A percentile compares a stretch with the other conserved stretches of the same genome.
These are phyloP conservation scores for Aspergillus sp. DNA, from an alignment of 2,329 filamentous ascomycete genomes.

Conservation along the genomic window DNA sequence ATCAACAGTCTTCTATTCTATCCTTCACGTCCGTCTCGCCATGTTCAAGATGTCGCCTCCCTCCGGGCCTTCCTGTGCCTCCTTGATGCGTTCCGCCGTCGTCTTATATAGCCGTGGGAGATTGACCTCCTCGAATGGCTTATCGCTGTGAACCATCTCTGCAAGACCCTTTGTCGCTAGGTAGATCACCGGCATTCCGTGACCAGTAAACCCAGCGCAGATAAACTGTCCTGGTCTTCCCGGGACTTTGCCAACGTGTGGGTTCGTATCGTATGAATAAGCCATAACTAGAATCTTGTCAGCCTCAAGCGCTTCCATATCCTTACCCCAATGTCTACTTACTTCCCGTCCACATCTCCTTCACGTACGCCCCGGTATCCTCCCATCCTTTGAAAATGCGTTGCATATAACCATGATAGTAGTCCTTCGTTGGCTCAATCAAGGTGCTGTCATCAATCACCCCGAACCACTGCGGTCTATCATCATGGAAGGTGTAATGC, in stretches of 20 bases:
- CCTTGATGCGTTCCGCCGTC: conserved; percentile 17
- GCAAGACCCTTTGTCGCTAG: conserved; percentile 60
- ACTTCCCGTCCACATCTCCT: conserved; percentile 39
- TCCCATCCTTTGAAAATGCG: conserved; percentile 38
- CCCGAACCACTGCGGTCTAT: conserved; percentile 45
- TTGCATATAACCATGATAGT: conserved; percentile 41
- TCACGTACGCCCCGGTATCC: conserved; percentile 30
- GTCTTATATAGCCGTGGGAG: conserved; percentile 37
- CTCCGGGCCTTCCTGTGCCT: conserved; percentile 15
- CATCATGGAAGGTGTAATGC: conserved; percentile 43
- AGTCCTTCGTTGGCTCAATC: conserved; percentile 46
- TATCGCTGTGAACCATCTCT: conserved; percentile 49
- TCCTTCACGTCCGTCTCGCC: background rate
- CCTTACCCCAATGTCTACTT: conserved; percentile 4
- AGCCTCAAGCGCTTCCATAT: background rate
- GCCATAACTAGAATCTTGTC: conserved; percentile 46
- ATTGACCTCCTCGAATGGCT: conserved; percentile 26
- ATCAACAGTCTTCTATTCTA: background rate
- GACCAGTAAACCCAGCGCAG: conserved; percentile 63
- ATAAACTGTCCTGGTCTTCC: conserved; percentile 53
- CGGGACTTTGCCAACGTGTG: conserved; percentile 54
- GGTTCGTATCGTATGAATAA: conserved; percentile 51
- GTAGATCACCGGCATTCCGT: conserved; percentile 66
- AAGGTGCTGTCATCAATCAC: conserved; percentile 50
- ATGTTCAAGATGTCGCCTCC: conserved; percentile 16